These are phyloP conservation scores for Rubus parviflorus DNA, from an alignment of 306 rosid species.

Conservation along the genomic window DNA sequence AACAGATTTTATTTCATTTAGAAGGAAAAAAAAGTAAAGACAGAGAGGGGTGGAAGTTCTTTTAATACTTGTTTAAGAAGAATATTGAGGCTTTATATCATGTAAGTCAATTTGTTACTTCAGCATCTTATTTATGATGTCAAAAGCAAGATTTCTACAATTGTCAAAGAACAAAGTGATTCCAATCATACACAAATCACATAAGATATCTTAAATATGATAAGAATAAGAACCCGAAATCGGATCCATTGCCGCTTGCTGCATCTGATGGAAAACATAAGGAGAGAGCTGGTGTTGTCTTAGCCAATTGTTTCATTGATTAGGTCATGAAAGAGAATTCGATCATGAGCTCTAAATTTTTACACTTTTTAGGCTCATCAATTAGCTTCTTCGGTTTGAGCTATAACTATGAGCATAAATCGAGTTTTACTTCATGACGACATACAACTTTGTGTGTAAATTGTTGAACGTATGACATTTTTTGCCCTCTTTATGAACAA, in stretches of 20 bases:
- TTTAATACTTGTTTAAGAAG: neutral
- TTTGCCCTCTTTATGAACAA: too few relatives aligned
- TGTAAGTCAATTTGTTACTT: neutral
- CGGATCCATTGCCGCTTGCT: neutral
- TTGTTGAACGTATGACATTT: too few relatives aligned
- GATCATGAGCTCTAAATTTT: too few relatives aligned
- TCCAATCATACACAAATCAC: neutral
- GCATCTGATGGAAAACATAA: neutral
- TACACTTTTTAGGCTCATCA: too few relatives aligned
- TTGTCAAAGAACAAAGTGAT: neutral
- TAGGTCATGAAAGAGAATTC: too few relatives aligned
- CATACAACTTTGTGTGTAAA: too few relatives aligned
- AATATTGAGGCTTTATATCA: neutral
- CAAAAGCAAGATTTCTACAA: conserved; percentile 3
- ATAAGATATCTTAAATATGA: neutral
- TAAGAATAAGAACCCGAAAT: neutral
- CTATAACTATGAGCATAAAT: too few relatives aligned
- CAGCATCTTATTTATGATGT: conserved; percentile 6
- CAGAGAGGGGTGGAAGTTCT: neutral
- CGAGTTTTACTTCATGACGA: too few relatives aligned
- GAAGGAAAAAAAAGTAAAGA: too few relatives aligned
- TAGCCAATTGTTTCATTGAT: neutral
- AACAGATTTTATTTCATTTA: too few relatives aligned
- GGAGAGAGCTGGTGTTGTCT: neutral
- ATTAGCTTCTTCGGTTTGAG: too few relatives aligned